Base-by-base conservation (phyloP, 495 filamentous ascomycete genomes). In the Daldinia caldariorum region DNA sequence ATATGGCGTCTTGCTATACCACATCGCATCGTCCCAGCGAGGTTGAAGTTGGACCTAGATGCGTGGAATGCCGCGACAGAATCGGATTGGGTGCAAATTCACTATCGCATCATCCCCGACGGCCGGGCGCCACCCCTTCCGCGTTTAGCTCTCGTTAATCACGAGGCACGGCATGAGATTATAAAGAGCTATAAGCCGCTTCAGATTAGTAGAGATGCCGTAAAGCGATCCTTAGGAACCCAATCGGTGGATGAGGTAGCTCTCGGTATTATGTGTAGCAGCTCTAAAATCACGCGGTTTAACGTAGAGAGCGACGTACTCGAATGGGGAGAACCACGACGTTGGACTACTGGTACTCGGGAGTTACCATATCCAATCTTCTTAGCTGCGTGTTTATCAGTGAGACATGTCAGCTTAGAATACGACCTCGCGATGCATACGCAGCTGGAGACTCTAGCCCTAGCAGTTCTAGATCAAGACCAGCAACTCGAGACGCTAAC, bases 401-500 rank as follows among this genome's bases (percentile, higher is more conserved):
- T 69, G 12, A 57, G 59, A 45, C 54, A 69, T 39, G 59, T 69
- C 51, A 58, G 43, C 35, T 5, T 69, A 4, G 34, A 63, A 20
- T 53, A 45, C 41, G 34, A 69, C 1, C 14, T 7, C 2, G 50
- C 58, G n/a, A 69, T 69, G 51, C 12, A 29, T 35, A 58, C 14
- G 3, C 51, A 69, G 35, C 41, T 69, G 5, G 59, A 63, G 5
- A 34, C 39, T 20, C 53, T 69, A 8, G 53, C 53, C 22, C 3
- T 58, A 9, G 66, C 58, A 22, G 41, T 69, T 18, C 59, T 69
- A 2, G 66, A 69, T 20, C 53, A 31, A 51, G 41, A 53, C 18
- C 66, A 63, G 14, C 51, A 59, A 20, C 66, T 63, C 16, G 59
- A 69, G 53, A 69, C 66, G 9, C 26, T 69, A 14, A 69, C 66